phyloP scores from a whole-genome alignment of 208 protist species.

The Crithidia bombi region DNA sequence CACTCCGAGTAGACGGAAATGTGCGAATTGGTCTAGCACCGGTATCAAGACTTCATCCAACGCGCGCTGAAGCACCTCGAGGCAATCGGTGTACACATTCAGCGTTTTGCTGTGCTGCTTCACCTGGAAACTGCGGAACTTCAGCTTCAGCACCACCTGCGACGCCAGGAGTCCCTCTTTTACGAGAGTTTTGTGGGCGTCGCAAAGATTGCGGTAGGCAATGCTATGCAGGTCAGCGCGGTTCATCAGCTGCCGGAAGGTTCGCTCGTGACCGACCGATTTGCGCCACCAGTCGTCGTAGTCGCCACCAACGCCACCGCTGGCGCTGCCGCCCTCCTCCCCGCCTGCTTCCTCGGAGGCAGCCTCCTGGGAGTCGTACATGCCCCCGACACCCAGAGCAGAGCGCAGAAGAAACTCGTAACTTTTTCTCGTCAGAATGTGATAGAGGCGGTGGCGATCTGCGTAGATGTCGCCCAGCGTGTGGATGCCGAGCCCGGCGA shows the following conservation, averaged over 20 bases:
- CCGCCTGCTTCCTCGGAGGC: not conserved
- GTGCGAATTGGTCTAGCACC: slow-evolving; percentile 42
- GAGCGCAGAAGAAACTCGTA: slow-evolving; percentile 63
- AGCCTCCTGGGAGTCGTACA: slow-evolving; percentile 39
- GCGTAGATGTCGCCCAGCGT: slow-evolving; percentile 66
- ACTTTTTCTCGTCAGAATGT: slow-evolving; percentile 69
- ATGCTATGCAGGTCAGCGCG: slow-evolving; percentile 54
- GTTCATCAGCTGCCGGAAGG: slow-evolving; percentile 54
- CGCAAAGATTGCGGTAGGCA: slow-evolving; percentile 41
- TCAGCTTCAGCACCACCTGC: slow-evolving; percentile 81
- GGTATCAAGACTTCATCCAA: slow-evolving; percentile 71
- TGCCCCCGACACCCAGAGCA: slow-evolving; percentile 54
- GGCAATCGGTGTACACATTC: slow-evolving; percentile 44
- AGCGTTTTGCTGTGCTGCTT: slow-evolving; percentile 70
- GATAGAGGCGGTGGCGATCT: slow-evolving; percentile 50
- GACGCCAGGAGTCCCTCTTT: slow-evolving; percentile 46
- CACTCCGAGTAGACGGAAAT: slow-evolving; percentile 79
- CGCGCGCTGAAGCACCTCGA: slow-evolving; percentile 51
- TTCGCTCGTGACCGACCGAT: slow-evolving; percentile 78
- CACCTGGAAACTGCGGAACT: slow-evolving; percentile 67
- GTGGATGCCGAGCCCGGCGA: slow-evolving; percentile 51
- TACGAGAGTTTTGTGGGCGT: slow-evolving; percentile 35
- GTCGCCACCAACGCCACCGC: slow-evolving; percentile 1
- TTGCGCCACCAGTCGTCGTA: slow-evolving; percentile 42
- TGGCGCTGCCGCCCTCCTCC: not conserved